Base-by-base conservation (phyloP, 2,329 filamentous ascomycete species). In the Cladosporium sp. region DNA sequence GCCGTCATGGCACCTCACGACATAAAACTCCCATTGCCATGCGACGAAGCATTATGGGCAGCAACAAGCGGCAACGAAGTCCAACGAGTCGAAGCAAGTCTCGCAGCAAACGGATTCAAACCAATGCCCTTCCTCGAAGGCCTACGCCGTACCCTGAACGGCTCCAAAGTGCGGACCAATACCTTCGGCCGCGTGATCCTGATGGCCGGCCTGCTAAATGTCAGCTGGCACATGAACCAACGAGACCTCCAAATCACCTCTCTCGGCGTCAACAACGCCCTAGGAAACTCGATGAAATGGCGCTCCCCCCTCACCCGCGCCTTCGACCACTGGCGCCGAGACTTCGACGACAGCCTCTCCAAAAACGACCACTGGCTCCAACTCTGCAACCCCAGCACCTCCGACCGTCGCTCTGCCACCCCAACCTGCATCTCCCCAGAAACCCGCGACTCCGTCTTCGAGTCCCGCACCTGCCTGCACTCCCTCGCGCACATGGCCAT, bases 151-250 rank as follows among this genome's bases (percentile, higher is more conserved):
- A 96, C 90, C 0, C 75, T 98, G 15, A 92, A 88, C 58, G 84
- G 84, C n/a, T 82, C 92, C 55, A 83, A 82, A 50, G 91, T 97
- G 4, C 82, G 85, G 46, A 97, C 93, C 3, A 96, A 96, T 66
- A 85, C 89, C 0, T 98, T 97, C 64, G 93, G 92, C 1, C 83
- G 93, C 33, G 93, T 87, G 2, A 89, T 95, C 38, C 76, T 98
- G 45, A 97, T 97, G 90, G 86, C 92, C 1, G 93, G 93, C 0
- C 72, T 98, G 22, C 75, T 97, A 19, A 96, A 89, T 58, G 89
- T 97, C 25, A 93, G 87, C 63, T 97, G 90, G 88, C 92, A 97
- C 67, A 92, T 97, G 86, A 93, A 95, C 64, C 91, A 97, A 67
- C 82, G 92, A 62, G 93, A 97, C 66, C 78, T 96, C 12, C 92